Percentiles rank a stretch among this genome's conserved stretches.
Conservation (phyloP, 2,329 filamentous ascomycete species). For the Exophiala sp. region DNA sequence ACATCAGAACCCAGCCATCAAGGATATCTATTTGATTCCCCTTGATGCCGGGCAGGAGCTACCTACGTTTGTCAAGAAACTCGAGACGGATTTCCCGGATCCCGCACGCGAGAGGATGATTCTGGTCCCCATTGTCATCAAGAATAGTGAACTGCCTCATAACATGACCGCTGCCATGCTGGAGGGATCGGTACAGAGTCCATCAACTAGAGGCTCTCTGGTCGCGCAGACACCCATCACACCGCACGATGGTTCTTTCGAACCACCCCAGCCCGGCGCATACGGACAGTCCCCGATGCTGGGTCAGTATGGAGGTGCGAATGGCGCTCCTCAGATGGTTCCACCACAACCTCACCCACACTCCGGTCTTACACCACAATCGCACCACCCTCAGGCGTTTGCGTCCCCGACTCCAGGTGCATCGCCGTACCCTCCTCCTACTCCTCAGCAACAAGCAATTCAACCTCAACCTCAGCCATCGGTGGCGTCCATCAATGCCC, state of each 20-base stretch:
- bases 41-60: constrained; percentile 66
- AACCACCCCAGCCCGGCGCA: constrained; percentile 11
- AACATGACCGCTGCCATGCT: constrained; percentile 30
- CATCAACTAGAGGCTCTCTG: constrained; percentile 7
- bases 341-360: constrained; percentile 14
- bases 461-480: constrained; percentile 30
- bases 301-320: constrained; percentile 32
- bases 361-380: constrained; percentile 20
- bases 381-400: constrained; percentile 13
- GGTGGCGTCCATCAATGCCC: constrained; percentile 49
- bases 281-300: constrained; percentile 24
- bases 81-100: constrained; percentile 78
- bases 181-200: constrained; percentile 30
- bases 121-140: constrained; percentile 77
- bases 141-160: constrained; percentile 47
- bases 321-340: constrained; percentile 34
- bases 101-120: constrained; percentile 69
- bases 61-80: constrained; percentile 80
- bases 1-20: constrained; percentile 66
- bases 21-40: constrained; percentile 87
- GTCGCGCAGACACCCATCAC: constrained; percentile 31
- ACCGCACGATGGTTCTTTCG: constrained; percentile 37
- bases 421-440: constrained; percentile 30
- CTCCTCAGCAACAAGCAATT: neutral
- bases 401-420: constrained; percentile 13